Conservation (phyloP, 2,329 filamentous ascomycete species). For the Plenodomus lindquistii region DNA sequence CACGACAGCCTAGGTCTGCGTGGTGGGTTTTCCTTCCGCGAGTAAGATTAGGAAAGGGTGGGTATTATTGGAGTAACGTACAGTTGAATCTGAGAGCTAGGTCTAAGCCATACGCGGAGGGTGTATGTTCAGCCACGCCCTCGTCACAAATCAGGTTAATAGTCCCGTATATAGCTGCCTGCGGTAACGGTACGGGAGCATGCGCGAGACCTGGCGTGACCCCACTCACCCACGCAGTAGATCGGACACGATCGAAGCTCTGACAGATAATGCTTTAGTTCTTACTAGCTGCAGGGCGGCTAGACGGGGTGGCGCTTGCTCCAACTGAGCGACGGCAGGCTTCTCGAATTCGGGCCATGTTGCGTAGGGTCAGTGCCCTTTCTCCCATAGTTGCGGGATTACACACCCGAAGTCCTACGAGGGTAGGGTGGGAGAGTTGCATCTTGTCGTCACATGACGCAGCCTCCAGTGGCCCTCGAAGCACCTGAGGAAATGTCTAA, state of each 20-base stretch:
- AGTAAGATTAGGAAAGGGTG: slow-evolving; percentile 5
- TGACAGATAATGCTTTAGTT: slow-evolving; percentile 14
- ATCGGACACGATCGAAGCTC: slow-evolving; percentile 28
- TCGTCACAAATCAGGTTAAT: slow-evolving; percentile 28
- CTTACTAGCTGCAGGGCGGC: slow-evolving; percentile 22
- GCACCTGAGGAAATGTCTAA: slow-evolving; percentile 6
- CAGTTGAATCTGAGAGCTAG: background rate
- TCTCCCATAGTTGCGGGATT: slow-evolving; percentile 20
- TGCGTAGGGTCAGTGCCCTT: slow-evolving; percentile 20
- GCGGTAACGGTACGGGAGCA: slow-evolving; percentile 27
- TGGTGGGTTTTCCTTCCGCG: slow-evolving; percentile 14
- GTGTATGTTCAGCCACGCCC: slow-evolving; percentile 15
- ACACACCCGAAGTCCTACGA: slow-evolving; percentile 7
- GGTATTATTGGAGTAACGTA: slow-evolving; percentile 7
- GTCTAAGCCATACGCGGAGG: slow-evolving; percentile 10
- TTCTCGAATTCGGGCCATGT: slow-evolving; percentile 11
- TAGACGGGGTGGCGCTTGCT: slow-evolving; percentile 25
- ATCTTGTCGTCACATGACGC: slow-evolving; percentile 29
- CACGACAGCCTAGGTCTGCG: slow-evolving; percentile 8
- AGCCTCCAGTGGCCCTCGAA: slow-evolving; percentile 9
- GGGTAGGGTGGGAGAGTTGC: slow-evolving; percentile 22
- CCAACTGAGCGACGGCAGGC: slow-evolving; percentile 19
- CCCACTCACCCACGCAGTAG: slow-evolving; percentile 18
- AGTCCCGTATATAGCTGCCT: slow-evolving; percentile 13
- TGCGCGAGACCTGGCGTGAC: slow-evolving; percentile 33